Conservation (phyloP, 2,329 filamentous ascomycete species). For the Pyrenophora seminiperda region DNA sequence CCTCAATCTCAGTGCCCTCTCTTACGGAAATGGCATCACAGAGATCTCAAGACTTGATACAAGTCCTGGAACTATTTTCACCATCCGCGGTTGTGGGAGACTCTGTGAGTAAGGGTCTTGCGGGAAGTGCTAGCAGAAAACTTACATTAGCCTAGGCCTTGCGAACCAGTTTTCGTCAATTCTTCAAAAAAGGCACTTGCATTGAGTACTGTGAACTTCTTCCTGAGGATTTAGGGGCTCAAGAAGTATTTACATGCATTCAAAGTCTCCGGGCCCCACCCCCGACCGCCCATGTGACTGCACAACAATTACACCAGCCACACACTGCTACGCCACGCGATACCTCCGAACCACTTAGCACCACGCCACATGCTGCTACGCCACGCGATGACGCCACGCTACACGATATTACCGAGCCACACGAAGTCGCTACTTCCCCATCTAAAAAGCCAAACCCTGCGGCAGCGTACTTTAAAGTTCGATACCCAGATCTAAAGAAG, state of each 20-base stretch:
- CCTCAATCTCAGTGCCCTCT: slow-evolving; percentile 3
- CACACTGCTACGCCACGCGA: not conserved
- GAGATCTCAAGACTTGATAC: not conserved
- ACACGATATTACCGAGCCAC: not conserved
- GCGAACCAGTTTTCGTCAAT: not conserved
- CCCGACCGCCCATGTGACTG: not conserved
- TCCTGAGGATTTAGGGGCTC: not conserved
- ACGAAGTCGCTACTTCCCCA: not conserved
- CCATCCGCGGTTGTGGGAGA: not conserved
- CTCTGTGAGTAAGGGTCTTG: not conserved
- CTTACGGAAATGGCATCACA: slow-evolving; percentile 1
- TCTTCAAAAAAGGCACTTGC: not conserved
- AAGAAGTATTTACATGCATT: slow-evolving; percentile 1
- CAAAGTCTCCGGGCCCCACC: not conserved
- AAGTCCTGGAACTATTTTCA: not conserved
- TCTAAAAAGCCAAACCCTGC: not conserved
- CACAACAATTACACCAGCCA: too few relatives aligned
- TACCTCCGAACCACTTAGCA: not conserved
- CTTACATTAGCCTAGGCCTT: not conserved
- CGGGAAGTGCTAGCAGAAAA: not conserved
- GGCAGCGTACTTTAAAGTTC: slow-evolving; percentile 1
- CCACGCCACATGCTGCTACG: not conserved
- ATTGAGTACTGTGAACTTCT: not conserved
- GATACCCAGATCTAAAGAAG: not conserved
- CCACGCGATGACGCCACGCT: not conserved